Evolutionary conservation across 2,329 filamentous ascomycete genomes (phyloP), one percentile per base, ranked within the genome.

Genomic region (Phialophora chinensis): DNA sequence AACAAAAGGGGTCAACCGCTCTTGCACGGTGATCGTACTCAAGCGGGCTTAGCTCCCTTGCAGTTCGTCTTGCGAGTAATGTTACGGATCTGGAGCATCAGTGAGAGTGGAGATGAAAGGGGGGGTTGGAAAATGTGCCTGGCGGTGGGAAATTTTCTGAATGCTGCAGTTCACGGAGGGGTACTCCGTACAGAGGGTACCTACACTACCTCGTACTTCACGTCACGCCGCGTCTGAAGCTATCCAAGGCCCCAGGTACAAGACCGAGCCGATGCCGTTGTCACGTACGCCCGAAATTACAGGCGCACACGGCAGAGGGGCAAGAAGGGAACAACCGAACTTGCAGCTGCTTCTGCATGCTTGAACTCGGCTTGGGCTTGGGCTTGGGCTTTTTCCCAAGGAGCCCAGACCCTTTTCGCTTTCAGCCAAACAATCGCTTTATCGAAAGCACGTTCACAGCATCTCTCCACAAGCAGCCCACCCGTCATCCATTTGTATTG

Each of bases 381-480:
- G 38, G 38, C 38, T n/a, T 42, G 14, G 17, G 38, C 38, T 6
- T 42, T 42, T 42, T 25, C 2, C 38, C 38, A 42, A n/a, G 20
- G 20, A 11, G 49, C 49, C 47, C 49, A 52, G 49, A 52, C 49
- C 49, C 49, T 52, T 3, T 12, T 27, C 5, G 8, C 20, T 52
- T 27, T 27, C 49, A 52, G 49, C 49, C 49, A 52, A 52, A 52
- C 49, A 52, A 11, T 27, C 35, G 20, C 31, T 25, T 57, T 6
- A 38, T 17, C 31, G 27, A 33, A 27, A 54, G 52, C 65, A 66
- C 65, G 65, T 66, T 66, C 56, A 42, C n/a, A 6, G 23, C 47
- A 54, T 65, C 35, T 27, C 56, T 35, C 50, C 35, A 20, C 47
- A 53, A 35, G 12, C 58, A 38, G 50, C 58, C 44, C 58, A 61